Conservation (phyloP, 2,329 filamentous ascomycete genomes). For the Didymella segeticola region DNA sequence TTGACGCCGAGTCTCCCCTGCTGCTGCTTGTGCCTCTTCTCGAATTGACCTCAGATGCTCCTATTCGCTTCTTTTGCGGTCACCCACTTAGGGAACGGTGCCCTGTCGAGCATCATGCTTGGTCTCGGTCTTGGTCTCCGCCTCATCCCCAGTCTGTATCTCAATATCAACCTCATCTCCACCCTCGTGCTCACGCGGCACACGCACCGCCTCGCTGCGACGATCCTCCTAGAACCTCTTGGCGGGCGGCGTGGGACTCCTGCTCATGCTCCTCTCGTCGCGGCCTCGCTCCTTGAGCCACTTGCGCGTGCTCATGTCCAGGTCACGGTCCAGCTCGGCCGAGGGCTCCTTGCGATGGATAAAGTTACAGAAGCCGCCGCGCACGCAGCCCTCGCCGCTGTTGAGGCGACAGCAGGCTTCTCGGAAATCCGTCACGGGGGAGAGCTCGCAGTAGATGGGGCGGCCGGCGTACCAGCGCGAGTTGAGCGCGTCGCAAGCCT, state of each 20-base stretch:
- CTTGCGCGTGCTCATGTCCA: constrained; percentile 92
- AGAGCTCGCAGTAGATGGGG: constrained; percentile 97
- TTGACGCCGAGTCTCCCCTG: constrained; percentile 15
- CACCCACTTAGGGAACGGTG: background rate
- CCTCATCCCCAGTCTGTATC: background rate
- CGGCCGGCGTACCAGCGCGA: constrained; percentile 95
- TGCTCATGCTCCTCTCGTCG: constrained; percentile 80
- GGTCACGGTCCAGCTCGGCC: constrained; percentile 84
- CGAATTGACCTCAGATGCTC: too few relatives aligned
- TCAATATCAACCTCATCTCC: constrained; percentile 57
- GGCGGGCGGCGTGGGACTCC: constrained; percentile 87
- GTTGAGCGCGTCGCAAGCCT: constrained; percentile 93
- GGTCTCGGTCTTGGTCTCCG: background rate
- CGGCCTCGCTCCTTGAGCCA: constrained; percentile 86
- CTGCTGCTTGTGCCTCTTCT: constrained; percentile 2
- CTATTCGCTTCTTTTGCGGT: background rate
- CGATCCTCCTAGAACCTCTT: constrained; percentile 19
- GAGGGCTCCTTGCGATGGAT: constrained; percentile 97
- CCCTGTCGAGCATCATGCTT: background rate
- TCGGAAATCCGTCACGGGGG: constrained; percentile 95
- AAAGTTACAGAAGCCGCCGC: constrained; percentile 98
- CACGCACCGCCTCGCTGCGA: constrained; percentile 55
- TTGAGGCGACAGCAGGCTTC: constrained; percentile 97
- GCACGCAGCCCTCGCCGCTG: constrained; percentile 90
- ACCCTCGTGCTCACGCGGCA: too few relatives aligned